These are phyloP conservation scores for Chlorella variabilis DNA, from an alignment of 163 green algal species.

Conservation along the genomic window DNA sequence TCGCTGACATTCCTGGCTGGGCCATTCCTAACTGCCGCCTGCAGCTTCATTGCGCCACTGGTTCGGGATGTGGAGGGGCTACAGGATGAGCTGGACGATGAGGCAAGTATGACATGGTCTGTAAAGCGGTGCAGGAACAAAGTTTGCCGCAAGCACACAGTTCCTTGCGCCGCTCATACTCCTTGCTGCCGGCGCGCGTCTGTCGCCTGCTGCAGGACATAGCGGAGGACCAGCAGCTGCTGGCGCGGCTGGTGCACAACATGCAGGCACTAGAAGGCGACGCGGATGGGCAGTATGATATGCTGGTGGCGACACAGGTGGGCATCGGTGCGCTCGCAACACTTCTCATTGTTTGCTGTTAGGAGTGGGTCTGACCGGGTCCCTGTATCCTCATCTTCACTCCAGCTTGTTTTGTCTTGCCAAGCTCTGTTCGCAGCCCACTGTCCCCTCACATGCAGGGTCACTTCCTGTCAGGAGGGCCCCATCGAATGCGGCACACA, in stretches of 20 bases:
- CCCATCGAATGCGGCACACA: constrained; percentile 72
- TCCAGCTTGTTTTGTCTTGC: too few species aligned
- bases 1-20: background rate
- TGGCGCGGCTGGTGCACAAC: constrained; percentile 89
- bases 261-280: constrained; percentile 57
- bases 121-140: too few species aligned
- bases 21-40: background rate
- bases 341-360: too few species aligned
- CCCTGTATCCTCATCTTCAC: too few species aligned
- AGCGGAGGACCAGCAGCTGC: constrained; percentile 84
- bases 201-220: constrained; percentile 87
- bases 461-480: constrained; percentile 66
- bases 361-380: too few species aligned
- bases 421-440: too few species aligned
- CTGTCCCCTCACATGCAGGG: background rate
- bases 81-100: constrained; percentile 70
- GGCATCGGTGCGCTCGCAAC: background rate
- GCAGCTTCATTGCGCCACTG: constrained; percentile 78
- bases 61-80: constrained; percentile 62
- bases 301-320: constrained; percentile 62
- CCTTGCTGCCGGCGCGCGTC: too few species aligned
- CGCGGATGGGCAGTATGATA: constrained; percentile 62
- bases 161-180: too few species aligned
- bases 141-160: too few species aligned
- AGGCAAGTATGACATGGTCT: too few species aligned